phyloP scores from a whole-genome alignment of 768 basidiomycete species.

The Mycena polygramma region DNA sequence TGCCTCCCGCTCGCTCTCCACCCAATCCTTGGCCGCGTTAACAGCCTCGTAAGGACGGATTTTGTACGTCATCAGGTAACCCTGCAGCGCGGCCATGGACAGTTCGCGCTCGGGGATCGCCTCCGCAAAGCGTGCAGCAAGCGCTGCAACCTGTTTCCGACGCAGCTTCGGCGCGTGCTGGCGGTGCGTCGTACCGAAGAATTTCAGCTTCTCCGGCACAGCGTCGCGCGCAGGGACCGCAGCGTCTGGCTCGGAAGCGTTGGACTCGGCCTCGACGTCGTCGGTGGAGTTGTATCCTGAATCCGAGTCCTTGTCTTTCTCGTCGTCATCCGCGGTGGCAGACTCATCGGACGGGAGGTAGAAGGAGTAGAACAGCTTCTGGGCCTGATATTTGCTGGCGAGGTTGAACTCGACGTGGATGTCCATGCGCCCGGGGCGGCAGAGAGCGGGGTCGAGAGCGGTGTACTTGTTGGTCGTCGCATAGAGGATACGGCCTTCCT shows the following conservation, averaged over 20 bases:
- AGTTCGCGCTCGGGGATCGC: constrained; percentile 63
- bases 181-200: constrained; percentile 47
- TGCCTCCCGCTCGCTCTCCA: constrained; percentile 59
- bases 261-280: constrained; percentile 41
- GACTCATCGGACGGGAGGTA: constrained; percentile 62
- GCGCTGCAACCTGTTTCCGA: constrained; percentile 50
- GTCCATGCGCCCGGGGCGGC: constrained; percentile 86
- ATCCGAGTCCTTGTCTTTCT: constrained; percentile 37
- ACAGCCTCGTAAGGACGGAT: constrained; percentile 45
- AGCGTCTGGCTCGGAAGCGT: constrained; percentile 23
- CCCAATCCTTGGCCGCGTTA: constrained; percentile 58
- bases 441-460: constrained; percentile 79
- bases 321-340: constrained; percentile 43
- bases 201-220: constrained; percentile 28
- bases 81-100: constrained; percentile 60
- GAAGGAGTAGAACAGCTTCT: constrained; percentile 76
- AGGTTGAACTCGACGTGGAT: constrained; percentile 81
- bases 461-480: constrained; percentile 84
- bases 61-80: constrained; percentile 44
- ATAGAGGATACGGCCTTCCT: constrained; percentile 86
- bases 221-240: constrained; percentile 12
- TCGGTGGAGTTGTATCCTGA: constrained; percentile 42
- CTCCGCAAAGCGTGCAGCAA: constrained; percentile 70
- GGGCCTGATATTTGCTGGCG: constrained; percentile 78
- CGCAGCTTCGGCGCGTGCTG: constrained; percentile 58